These are phyloP conservation scores for Pilobolus umbonatus DNA, from an alignment of 192 early-diverging fungal species.

Conservation along the genomic window DNA sequence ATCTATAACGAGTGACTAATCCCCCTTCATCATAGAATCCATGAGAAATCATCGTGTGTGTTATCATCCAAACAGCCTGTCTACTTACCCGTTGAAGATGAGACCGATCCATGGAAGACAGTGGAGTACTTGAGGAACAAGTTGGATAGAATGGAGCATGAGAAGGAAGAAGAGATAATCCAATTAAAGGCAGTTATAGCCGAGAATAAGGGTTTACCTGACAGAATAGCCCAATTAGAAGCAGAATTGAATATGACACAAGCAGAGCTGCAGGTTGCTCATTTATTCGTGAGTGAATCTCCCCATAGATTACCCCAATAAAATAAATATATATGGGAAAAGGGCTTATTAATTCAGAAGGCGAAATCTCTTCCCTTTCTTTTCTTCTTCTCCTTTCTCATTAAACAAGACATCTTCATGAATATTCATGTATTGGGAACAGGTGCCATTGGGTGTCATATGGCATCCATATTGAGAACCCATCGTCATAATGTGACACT, in stretches of 20 bases:
- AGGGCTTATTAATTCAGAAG: too few relatives aligned
- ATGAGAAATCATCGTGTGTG: not conserved
- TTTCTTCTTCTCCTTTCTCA: not conserved
- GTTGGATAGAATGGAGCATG: too few relatives aligned
- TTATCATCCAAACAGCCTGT: not conserved
- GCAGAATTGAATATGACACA: constrained; percentile 11
- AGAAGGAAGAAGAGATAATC: too few relatives aligned
- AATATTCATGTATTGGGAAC: constrained; percentile 63
- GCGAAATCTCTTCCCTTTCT: too few relatives aligned
- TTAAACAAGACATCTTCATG: constrained; percentile 6
- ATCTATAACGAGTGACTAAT: not conserved
- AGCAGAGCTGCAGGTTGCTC: constrained; percentile 8
- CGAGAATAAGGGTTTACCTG: constrained; percentile 1
- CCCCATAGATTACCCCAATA: too few relatives aligned
- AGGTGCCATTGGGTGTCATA: constrained; percentile 64
- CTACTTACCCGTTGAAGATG: not conserved
- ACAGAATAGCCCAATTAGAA: constrained; percentile 10
- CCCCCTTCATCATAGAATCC: not conserved
- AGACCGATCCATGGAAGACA: constrained; percentile 14
- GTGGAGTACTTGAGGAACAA: not conserved
- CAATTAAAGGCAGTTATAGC: constrained; percentile 2
- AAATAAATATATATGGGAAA: too few relatives aligned
- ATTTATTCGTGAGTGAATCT: constrained; percentile 12
- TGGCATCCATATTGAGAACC: constrained; percentile 54
- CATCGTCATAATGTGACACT: constrained; percentile 46